Evolutionary conservation across 208 protist genomes (phyloP).

Genomic region (Leishmania gerbilli): DNA sequence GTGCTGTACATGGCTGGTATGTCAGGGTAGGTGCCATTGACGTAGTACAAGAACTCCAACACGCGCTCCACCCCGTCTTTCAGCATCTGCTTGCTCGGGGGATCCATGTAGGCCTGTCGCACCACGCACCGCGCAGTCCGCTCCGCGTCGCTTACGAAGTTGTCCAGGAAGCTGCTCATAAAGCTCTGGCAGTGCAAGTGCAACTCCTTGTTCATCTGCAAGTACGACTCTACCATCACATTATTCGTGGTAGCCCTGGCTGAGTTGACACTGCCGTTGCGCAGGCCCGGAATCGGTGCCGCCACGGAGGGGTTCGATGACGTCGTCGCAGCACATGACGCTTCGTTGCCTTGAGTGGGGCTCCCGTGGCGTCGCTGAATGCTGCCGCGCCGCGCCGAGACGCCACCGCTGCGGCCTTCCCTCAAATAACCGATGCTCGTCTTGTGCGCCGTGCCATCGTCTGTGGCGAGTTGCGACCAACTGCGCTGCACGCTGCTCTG

Average conservation of each 20-base stretch:
- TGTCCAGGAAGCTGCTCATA: constrained; percentile 46
- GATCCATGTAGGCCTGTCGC: constrained; percentile 57
- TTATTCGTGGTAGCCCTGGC: constrained; percentile 18
- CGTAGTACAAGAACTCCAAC: constrained; percentile 47
- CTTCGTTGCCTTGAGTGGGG: constrained; percentile 25
- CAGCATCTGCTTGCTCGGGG: constrained; percentile 42
- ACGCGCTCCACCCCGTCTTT: constrained; percentile 46
- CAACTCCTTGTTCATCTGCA: constrained; percentile 37
- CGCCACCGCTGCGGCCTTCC: not conserved
- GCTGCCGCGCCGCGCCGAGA: constrained; percentile 21
- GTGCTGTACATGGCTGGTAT: constrained; percentile 51
- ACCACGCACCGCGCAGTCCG: constrained; percentile 32
- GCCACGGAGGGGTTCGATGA: constrained; percentile 3
- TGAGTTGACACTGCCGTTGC: constrained; percentile 11
- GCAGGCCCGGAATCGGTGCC: constrained; percentile 23
- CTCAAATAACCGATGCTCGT: not conserved
- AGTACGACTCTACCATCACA: constrained; percentile 28
- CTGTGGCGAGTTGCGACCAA: constrained; percentile 4
- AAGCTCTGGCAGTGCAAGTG: constrained; percentile 41
- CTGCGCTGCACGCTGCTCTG: constrained; percentile 15
- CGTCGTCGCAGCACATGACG: not conserved
- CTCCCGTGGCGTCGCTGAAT: constrained; percentile 36
- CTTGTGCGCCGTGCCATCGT: not conserved
- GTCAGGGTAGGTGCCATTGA: constrained; percentile 42
- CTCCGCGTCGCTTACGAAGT: constrained; percentile 48